Base-by-base conservation (phyloP, 768 basidiomycete species). In the Kwoniella dendrophila region DNA sequence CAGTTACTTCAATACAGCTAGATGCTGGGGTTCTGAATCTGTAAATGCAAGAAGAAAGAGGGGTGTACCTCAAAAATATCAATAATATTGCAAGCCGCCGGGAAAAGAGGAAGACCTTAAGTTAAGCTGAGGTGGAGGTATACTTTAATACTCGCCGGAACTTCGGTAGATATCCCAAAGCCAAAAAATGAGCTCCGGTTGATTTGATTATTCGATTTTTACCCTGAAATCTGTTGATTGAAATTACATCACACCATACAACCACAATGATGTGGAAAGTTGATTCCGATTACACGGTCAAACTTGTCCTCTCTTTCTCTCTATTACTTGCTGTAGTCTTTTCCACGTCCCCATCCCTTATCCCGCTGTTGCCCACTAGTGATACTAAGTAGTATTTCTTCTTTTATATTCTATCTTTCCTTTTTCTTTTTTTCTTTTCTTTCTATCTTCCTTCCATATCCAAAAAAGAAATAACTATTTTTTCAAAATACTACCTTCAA, bases 401-500 rank as follows among this genome's bases (percentile, higher is more conserved):
- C 32, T 26, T 48, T 29, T 14, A 12, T 44, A 8, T 38, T 33
- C 50, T 24, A 24, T 54, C 32, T 16, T 34, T 48, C 50, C 57
- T 62, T 58, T 63, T 34, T 60, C 53, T 62, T 40, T 56, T 38
- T 18, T 36, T 63, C 33, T 52, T 20, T 48, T 32, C 54, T 51
- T 47, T 38, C 38, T 55, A 12, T 56, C 43, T 34, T 34, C 18
- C 38, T n/a, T n/a, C n/a, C 29, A 8, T 36, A n/a, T 20, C 49
- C 33, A 47, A 29, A 29, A 18, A 56, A 30, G 27, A 43, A 49
- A 41, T 27, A n/a, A 29, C n/a, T n/a, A n/a, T n/a, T n/a, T n/a
- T n/a, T 34, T 32, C 55, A 57, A 57, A 52, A 51, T 53, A 45
- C 51, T 65, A 63, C 61, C 64, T 50, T 58, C 63, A 55, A 22